These are phyloP conservation scores for Casuarina cunninghamiana DNA, from an alignment of 306 rosid species.

Conservation along the genomic window DNA sequence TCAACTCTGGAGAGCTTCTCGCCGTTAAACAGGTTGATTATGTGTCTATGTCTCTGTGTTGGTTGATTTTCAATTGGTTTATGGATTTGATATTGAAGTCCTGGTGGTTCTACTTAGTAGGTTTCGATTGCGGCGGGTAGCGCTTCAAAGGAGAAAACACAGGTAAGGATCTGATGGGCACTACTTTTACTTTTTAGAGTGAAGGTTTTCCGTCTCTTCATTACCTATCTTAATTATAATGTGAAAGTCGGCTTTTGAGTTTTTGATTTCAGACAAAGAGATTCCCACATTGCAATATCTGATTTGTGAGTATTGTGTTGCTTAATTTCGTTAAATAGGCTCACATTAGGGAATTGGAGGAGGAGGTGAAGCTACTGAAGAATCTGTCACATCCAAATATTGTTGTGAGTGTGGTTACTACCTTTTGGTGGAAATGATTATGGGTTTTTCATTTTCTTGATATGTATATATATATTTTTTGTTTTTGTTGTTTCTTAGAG, in stretches of 20 bases:
- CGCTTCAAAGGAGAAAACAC: constrained; percentile 79
- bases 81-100: constrained; percentile 7
- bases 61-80: neutral
- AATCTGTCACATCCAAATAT: constrained; percentile 88
- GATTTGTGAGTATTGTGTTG: constrained; percentile 13
- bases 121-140: constrained; percentile 70
- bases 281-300: constrained; percentile 24
- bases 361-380: constrained; percentile 87
- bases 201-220: neutral
- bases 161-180: constrained; percentile 38
- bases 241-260: neutral
- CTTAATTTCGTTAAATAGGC: constrained; percentile 47
- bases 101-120: constrained; percentile 33
- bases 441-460: constrained; percentile 6
- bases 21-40: constrained; percentile 78
- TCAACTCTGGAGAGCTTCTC: constrained; percentile 91
- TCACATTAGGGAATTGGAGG: constrained; percentile 84
- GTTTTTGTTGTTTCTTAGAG: constrained; percentile 42
- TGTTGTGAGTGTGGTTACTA: constrained; percentile 58
- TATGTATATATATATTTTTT: neutral
- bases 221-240: neutral
- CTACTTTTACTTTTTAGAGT: neutral
- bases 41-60: neutral
- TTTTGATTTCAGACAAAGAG: neutral
- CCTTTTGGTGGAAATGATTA: constrained; percentile 12